Evolutionary conservation across 2,329 filamentous ascomycete species (phyloP), one percentile per base, ranked within the genome.

Genomic region (Diplodia seriata): DNA sequence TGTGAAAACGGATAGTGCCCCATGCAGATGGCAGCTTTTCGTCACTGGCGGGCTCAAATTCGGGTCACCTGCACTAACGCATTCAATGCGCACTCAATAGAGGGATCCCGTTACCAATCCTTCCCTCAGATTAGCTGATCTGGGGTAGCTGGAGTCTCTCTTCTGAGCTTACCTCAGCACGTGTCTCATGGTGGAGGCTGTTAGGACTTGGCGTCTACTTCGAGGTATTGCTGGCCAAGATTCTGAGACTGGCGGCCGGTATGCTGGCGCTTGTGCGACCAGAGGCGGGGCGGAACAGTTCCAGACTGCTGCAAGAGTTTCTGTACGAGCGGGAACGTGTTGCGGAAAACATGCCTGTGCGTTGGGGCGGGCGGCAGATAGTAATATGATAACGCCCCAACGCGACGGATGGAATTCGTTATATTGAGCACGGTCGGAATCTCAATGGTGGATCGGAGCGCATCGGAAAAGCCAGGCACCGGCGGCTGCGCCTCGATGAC

Each of bases 281-380:
- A 20, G 29, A 15, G 43, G 59, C 47, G 12, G 56, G 3, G 12
- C 47, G 12, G 59, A 63, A 53, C 43, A 63, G 59, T 63, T 63
- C 59, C 59, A 63, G 59, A 38, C 38, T 38, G 59, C 40, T 20
- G 57, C 40, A 33, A 11, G 38, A 40, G 33, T n/a, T 29, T 33
- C 56, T 9, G 56, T 26, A 20, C 18, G 38, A 31, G 59, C 59
- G 59, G 43, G 23, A n/a, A 4, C 3, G 43, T 18, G 6, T 12
- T 43, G 31, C 40, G 15, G 29, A 23, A 11, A 12, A 31, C 12
- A 9, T 12, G 36, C 15, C 56, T 12, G 56, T 59, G 56, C 14
- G 33, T 12, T 59, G 56, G 23, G 36, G 23, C 20, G 11, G 14
- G 11, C 29, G 14, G 31, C 3, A 7, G 18, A 11, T 14, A 43